Conservation (phyloP, 805 yeast species). For the Groenewaldozyma tartarivorans region DNA sequence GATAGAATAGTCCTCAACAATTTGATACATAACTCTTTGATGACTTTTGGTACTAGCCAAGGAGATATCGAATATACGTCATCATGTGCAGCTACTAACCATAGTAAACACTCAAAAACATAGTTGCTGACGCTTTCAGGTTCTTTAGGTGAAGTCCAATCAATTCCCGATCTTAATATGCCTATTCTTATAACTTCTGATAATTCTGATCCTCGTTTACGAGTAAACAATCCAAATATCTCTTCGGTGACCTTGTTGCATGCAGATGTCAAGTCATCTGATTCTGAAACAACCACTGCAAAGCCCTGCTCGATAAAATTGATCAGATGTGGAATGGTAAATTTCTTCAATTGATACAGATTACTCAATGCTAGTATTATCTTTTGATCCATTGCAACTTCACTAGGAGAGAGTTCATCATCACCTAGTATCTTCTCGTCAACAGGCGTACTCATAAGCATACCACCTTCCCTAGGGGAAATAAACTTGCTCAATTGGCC, state of each 20-base stretch:
- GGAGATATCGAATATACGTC: slow-evolving; percentile 41
- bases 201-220: slow-evolving; percentile 36
- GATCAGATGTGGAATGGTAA: slow-evolving; percentile 40
- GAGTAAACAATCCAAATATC: slow-evolving; percentile 44
- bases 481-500: neutral
- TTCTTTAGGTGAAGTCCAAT: slow-evolving; percentile 32
- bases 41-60: slow-evolving; percentile 34
- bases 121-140: slow-evolving; percentile 28
- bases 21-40: slow-evolving; percentile 38
- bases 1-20: slow-evolving; percentile 30
- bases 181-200: slow-evolving; percentile 34
- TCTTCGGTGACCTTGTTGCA: slow-evolving; percentile 42
- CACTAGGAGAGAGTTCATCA: slow-evolving; percentile 31
- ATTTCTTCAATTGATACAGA: slow-evolving; percentile 37
- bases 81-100: slow-evolving; percentile 43
- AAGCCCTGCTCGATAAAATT: slow-evolving; percentile 43
- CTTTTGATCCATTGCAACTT: slow-evolving; percentile 41
- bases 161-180: slow-evolving; percentile 26
- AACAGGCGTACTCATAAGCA: too few species aligned
- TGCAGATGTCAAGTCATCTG: slow-evolving; percentile 36
- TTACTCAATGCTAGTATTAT: slow-evolving; percentile 46
- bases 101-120: slow-evolving; percentile 40
- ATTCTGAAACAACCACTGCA: slow-evolving; percentile 35
- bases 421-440: slow-evolving; percentile 4
- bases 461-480: too few species aligned